Base-by-base conservation (phyloP, 176 grass and related monocot genomes). In the Hordeum vulgare region DNA sequence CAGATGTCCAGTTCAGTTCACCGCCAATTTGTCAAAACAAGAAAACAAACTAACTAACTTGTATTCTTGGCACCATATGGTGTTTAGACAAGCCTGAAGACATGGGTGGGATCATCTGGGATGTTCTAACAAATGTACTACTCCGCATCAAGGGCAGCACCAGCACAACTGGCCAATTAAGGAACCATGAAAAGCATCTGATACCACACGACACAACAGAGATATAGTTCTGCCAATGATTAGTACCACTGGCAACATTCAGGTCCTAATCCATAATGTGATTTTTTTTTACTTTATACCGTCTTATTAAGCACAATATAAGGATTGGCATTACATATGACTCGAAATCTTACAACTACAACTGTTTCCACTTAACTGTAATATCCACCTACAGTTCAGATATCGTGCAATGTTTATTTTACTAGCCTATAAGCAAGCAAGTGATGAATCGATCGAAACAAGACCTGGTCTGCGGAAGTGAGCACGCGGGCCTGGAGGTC, bases 401-500 rank as follows among this genome's bases (percentile, higher is more conserved):
- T 27, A 33, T 77, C 18, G n/a, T 9, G 79, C 21, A 27, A 80
- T 15, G 7, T 53, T 18, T 71, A 42, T 41, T 70, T 5, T 8
- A 62, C 25, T 8, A 62, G 14, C 35, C 65, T 8, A 57, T 41
- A 28, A 58, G 9, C 45, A 17, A 81, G 17, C 71, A 62, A 23
- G 47, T 21, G 29, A 15, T 33, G 37, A 40, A 64, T 44, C 37
- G 39, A 11, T 18, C 17, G 0, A 20, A 7, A 40, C 37, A 68
- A 26, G 23, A 82, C 88, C 68, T 86, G 89, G 24, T 77, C 83
- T 5, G 80, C 81, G 14, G 80, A 86, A 36, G 87, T 58, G 8
- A 90, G 81, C 39, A 94, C 84, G 77, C 88, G 87, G 33, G 92
- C 74, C 75, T 90, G 92, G 54, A 98, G 91, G 37, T 98, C 95